Base-by-base conservation (phyloP, 805 yeast genomes). In the Cyberlindnera euphorbiiphila region DNA sequence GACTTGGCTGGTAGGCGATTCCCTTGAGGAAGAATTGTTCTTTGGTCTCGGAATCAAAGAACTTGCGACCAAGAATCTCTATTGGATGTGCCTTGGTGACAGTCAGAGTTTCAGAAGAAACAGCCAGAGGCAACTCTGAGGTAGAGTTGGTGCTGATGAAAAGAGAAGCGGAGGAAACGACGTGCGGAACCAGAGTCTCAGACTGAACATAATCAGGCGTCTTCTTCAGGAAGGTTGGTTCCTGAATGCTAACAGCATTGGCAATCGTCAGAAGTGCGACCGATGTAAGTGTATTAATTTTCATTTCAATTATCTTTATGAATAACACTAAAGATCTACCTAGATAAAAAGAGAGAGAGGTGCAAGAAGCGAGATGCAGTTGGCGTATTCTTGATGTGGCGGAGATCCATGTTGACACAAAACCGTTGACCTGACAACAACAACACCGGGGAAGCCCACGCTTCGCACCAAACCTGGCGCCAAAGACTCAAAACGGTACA, bases 1-100 rank as follows among this genome's bases (percentile, higher is more conserved):
- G 46, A 49, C 79, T 74, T 29, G 81, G 78, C 64, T 88, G 96
- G 63, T 88, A 87, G 0, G 95, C 95, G 35, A 87, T 74, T 49
- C 97, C 97, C 54, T 78, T 81, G 54, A 89, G 74, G 62, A 79
- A 89, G 64, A 89, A 89, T 64, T 86, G 95, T 29, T 83, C 73
- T 9, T 88, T 91, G 47, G 80, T 76, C 47, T 68, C 69, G 14
- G 80, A 64, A 62, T 77, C 74, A 62, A 82, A 87, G 62, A 91
- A 87, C 61, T 84, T 81, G 68, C 74, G 81, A 6, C 91, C 93
- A 19, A 67, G 63, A 16, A 81, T 70, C 41, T 77, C 82, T 41
- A 86, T 74, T 9, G 75, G 51, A 19, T 37, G 25, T 8, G 36
- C 12, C 20, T 17, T 29, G 9, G 14, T 23, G 17, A 28, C 23